Evolutionary conservation across 129 eudicot species (phyloP).

Genomic region (Cynara cardunculus): DNA sequence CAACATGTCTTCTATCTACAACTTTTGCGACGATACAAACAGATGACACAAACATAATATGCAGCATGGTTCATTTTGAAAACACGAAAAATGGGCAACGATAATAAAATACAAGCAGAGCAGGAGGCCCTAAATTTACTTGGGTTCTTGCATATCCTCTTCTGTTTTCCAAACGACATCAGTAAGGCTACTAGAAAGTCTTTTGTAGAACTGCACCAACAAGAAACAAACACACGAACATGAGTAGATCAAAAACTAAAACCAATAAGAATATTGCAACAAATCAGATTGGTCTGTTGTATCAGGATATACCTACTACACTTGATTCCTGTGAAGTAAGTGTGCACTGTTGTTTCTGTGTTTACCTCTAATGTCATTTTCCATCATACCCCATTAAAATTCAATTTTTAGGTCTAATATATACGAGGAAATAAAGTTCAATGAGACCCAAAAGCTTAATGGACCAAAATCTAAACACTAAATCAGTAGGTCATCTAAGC

Average conservation of each 20-base stretch:
- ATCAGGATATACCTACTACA: too few relatives aligned
- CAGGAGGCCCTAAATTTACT: constrained; percentile 14
- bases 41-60: constrained; percentile 3
- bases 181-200: constrained; percentile 73
- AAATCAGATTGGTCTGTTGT: neutral
- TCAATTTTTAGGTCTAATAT: neutral
- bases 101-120: neutral
- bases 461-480: neutral
- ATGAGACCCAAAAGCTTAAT: too few relatives aligned
- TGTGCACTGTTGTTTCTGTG: too few relatives aligned
- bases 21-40: constrained; percentile 9
- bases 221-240: neutral
- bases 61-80: constrained; percentile 11
- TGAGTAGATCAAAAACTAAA: neutral
- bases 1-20: constrained; percentile 21
- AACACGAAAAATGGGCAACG: neutral
- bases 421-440: too few relatives aligned
- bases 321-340: too few relatives aligned
- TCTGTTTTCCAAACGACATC: constrained; percentile 98
- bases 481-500: neutral
- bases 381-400: neutral
- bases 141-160: constrained; percentile 68
- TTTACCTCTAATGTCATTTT: too few relatives aligned
- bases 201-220: constrained; percentile 71
- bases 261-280: neutral